Evolutionary conservation across 2,329 filamentous ascomycete species (phyloP).

Genomic region (Pseudogymnoascus sp.): DNA sequence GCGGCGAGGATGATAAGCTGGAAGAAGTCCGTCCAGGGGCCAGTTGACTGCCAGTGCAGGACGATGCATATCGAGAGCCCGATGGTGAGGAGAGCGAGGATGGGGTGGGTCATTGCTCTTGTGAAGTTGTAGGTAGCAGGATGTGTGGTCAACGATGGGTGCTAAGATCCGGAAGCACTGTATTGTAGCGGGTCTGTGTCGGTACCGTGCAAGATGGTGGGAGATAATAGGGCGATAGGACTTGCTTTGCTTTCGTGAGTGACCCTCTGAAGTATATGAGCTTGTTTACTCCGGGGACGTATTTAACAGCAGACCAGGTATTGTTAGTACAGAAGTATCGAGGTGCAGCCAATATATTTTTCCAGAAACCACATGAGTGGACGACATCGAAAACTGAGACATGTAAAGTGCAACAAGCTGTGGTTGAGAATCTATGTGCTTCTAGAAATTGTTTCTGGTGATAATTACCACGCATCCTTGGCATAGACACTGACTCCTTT

Average conservation of each 20-base stretch:
- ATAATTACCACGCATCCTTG: background rate
- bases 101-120: background rate
- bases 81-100: background rate
- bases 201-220: background rate
- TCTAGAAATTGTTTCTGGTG: background rate
- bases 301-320: background rate
- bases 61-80: background rate
- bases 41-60: background rate
- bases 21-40: background rate
- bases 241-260: background rate
- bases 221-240: background rate
- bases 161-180: background rate
- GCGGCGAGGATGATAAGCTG: conserved; percentile 1
- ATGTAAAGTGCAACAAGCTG: background rate
- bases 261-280: background rate
- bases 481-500: background rate
- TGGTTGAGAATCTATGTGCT: background rate
- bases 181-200: background rate
- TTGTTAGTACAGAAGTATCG: background rate
- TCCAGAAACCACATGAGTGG: background rate
- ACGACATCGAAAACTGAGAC: background rate
- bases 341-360: background rate
- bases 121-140: background rate
- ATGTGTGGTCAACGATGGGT: background rate
- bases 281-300: background rate